A percentile compares a stretch with the other conserved stretches of the same genome.
Conservation (phyloP, 2,329 filamentous ascomycete genomes). For the Pseudogymnoascus sp. region DNA sequence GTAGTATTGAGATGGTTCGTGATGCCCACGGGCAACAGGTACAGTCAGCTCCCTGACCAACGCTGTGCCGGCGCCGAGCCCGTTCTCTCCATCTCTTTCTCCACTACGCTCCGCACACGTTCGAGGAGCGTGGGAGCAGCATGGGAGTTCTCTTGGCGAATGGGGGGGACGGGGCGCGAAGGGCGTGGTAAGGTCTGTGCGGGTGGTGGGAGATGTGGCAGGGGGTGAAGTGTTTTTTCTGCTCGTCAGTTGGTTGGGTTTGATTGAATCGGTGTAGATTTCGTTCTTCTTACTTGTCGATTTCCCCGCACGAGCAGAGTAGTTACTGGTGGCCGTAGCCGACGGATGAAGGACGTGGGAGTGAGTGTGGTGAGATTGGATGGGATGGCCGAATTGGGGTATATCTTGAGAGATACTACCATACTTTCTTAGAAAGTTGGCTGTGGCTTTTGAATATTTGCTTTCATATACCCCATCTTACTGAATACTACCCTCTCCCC, state of each 20-base stretch:
- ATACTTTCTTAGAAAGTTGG: background rate
- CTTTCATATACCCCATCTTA: background rate
- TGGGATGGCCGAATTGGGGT: background rate
- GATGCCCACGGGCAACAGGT: background rate
- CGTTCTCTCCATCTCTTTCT: background rate
- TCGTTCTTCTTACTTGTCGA: background rate
- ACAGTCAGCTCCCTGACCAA: constrained; percentile 1
- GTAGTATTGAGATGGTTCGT: background rate
- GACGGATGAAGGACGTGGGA: background rate
- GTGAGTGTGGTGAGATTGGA: background rate
- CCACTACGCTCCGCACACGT: background rate
- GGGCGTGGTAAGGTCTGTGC: background rate
- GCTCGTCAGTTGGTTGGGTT: background rate
- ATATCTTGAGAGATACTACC: background rate
- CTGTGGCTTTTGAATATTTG: background rate
- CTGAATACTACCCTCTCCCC: background rate
- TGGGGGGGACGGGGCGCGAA: background rate
- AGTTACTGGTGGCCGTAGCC: background rate
- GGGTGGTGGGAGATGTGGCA: background rate
- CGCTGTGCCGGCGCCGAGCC: background rate
- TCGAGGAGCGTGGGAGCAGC: background rate
- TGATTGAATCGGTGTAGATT: background rate
- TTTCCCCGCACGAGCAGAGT: background rate
- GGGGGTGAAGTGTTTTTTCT: background rate
- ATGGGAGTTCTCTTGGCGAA: background rate